Evolutionary conservation across 129 eudicot genomes (phyloP).

Genomic region (Helianthus tuberosus): DNA sequence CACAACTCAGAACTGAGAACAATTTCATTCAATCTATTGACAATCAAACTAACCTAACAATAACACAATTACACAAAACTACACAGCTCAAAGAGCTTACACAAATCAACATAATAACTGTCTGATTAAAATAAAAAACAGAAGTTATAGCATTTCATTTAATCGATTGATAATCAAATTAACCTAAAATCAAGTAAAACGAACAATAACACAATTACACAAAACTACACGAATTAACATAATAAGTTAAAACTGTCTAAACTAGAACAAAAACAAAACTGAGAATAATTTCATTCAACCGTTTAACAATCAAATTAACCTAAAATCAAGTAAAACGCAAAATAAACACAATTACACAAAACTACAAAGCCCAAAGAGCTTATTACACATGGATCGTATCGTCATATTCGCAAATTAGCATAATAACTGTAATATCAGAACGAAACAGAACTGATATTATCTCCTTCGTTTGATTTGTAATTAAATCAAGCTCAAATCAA

Average conservation of each 20-base stretch:
- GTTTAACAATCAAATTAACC: not conserved
- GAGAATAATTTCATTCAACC: not conserved
- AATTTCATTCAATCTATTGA: not conserved
- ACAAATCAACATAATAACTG: not conserved
- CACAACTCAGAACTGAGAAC: not conserved
- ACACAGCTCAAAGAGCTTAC: not conserved
- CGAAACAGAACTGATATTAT: no score
- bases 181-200: not conserved
- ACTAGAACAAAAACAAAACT: not conserved
- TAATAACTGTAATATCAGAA: not conserved
- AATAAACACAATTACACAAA: not conserved
- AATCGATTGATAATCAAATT: not conserved
- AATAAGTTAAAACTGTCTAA: not conserved
- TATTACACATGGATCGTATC: not conserved
- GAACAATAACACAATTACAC: not conserved
- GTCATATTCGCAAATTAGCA: not conserved
- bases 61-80: not conserved
- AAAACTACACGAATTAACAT: not conserved
- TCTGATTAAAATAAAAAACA: not conserved
- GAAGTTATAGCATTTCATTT: not conserved
- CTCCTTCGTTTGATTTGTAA: no score
- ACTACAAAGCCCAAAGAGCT: not conserved
- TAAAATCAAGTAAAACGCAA: not conserved
- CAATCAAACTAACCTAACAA: not conserved
- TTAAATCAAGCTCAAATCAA: no score